phyloP scores from a whole-genome alignment of 257 asterid species.

The Nicotiana undulata region DNA sequence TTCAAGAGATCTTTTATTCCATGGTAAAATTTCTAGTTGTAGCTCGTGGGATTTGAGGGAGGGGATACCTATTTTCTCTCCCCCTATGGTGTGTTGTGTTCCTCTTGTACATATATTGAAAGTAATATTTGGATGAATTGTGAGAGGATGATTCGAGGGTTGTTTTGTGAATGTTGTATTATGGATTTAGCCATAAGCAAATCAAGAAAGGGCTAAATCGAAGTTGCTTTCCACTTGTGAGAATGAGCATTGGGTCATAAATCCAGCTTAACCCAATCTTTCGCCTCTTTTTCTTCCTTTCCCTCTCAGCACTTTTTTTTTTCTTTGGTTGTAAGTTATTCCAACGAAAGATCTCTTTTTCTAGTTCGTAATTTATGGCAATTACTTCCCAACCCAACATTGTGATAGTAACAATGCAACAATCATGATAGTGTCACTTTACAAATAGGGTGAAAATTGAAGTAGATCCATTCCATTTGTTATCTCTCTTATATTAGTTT shows the following conservation, averaged over 20 bases:
- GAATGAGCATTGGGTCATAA: not conserved
- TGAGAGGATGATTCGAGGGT: not conserved
- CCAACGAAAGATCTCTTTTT: conserved; percentile 1
- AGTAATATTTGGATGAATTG: not conserved
- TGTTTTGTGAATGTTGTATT: not conserved
- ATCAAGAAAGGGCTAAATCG: not conserved
- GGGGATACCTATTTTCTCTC: not conserved
- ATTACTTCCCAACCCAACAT: not conserved
- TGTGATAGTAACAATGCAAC: not conserved
- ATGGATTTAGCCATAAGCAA: not conserved
- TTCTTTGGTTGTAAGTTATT: conserved; percentile 2
- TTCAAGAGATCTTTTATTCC: not conserved
- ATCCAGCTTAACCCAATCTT: not conserved
- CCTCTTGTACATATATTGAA: not conserved
- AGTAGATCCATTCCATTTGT: not conserved
- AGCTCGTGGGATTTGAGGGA: not conserved
- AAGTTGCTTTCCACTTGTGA: not conserved
- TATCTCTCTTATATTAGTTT: not conserved
- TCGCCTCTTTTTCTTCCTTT: not conserved
- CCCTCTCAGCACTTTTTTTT: not conserved
- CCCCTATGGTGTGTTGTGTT: not conserved
- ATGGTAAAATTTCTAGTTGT: not conserved
- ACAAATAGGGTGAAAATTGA: not conserved
- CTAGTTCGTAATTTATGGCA: not conserved
- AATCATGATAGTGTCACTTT: not conserved